These are phyloP conservation scores for Zalaria obscura DNA, from an alignment of 2,329 filamentous ascomycete species.

Conservation along the genomic window DNA sequence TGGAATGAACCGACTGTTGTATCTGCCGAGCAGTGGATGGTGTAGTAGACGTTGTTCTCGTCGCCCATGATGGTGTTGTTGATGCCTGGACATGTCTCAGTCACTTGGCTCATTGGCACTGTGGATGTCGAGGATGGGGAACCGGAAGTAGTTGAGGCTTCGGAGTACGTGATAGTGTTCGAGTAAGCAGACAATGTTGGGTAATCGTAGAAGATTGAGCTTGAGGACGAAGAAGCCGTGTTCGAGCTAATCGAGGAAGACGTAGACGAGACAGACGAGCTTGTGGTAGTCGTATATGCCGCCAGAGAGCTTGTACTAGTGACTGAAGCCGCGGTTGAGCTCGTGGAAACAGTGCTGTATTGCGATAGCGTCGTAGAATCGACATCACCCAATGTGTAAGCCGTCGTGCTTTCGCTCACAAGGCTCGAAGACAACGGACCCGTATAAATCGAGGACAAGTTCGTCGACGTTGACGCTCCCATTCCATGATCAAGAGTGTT, in stretches of 20 bases:
- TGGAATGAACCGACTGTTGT: slow-evolving; percentile 2
- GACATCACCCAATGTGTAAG: too few species aligned
- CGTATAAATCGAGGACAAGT: slow-evolving; percentile 11
- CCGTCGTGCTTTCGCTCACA: too few species aligned
- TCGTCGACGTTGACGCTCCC: slow-evolving; percentile 11
- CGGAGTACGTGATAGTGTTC: not conserved
- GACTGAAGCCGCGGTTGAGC: too few species aligned
- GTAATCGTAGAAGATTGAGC: not conserved
- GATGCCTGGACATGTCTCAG: slow-evolving; percentile 1
- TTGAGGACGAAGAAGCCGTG: not conserved
- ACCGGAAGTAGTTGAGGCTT: not conserved
- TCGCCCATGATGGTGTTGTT: slow-evolving; percentile 5
- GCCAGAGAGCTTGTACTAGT: not conserved
- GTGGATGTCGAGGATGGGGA: not conserved
- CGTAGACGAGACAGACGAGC: slow-evolving; percentile 1
- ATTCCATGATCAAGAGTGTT: slow-evolving; percentile 13
- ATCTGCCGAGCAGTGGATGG: slow-evolving; percentile 8
- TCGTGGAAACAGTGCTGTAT: too few species aligned
- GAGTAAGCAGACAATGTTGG: not conserved
- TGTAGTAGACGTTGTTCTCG: slow-evolving; percentile 7
- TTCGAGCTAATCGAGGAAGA: too few species aligned
- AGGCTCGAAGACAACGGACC: slow-evolving; percentile 12
- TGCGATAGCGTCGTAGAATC: too few species aligned
- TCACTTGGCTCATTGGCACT: too few species aligned
- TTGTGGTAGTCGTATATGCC: slow-evolving; percentile 6